Base-by-base conservation (phyloP, 495 filamentous ascomycete genomes). In the Polyplosphaeria fusca region DNA sequence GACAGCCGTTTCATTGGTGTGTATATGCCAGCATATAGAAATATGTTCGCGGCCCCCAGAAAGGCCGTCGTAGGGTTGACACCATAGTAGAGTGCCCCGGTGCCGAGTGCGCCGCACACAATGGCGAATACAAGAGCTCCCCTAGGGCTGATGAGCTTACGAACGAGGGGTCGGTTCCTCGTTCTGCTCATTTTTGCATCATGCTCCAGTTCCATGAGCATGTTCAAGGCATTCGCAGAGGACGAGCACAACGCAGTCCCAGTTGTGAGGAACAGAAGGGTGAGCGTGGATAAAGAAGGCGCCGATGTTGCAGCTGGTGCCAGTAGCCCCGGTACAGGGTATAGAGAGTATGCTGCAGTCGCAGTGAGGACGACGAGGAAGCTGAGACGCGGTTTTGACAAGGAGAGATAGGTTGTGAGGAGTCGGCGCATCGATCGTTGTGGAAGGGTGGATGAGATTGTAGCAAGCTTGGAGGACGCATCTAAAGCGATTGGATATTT, bases 101-200 rank as follows among this genome's bases (percentile, higher is more conserved):
- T 77, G 28, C 93, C 93, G 5, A 73, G 58, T 0, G 77, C 58
- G 1, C 86, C 91, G 3, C 87, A 85, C 11, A 77, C 71, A 25
- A 85, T 67, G 19, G 92, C 94, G 67, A 97, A 98, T 5, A 85
- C 52, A 3, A 91, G 68, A 11, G 93, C 93, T n/a, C 77, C 84
- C 12, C 81, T 79, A n/a, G 77, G 78, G 35, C 81, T 83, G 30
- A 98, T 77, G 1, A 97, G 81, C 2, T 86, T 83, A 3, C 93
- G 83, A 9, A 96, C 93, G 0, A 98, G 76, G 0, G 93, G 93
- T 19, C 93, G 77, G 57, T 96, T 93, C 28, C 87, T 81, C 7
- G 93, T 98, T 7, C 93, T 86, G 18, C 78, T 84, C 93, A 98
- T 98, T 61, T 86, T 84, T 22, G 87, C 89, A 72, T 98, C 93